These are phyloP conservation scores for Lipomyces starkeyi DNA, from an alignment of 805 yeast species.

Conservation along the genomic window DNA sequence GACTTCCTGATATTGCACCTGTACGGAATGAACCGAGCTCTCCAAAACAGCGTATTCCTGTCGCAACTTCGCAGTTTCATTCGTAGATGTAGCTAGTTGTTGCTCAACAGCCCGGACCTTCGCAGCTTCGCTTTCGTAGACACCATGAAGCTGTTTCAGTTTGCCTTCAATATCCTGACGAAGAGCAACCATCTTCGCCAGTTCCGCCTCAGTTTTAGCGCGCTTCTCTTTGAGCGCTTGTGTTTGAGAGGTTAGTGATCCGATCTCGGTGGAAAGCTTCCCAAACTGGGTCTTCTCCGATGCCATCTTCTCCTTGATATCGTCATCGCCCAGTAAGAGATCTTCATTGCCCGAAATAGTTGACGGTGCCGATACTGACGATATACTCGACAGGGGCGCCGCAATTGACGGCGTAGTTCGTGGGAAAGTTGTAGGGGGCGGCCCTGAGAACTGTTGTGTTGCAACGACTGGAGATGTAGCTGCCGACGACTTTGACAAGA, in stretches of 20 bases:
- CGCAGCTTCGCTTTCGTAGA: constrained; percentile 78
- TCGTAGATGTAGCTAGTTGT: constrained; percentile 61
- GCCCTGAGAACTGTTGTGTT: neutral
- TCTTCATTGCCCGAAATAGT: neutral
- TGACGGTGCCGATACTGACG: constrained; percentile 10
- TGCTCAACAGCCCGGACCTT: constrained; percentile 76
- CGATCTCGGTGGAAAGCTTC: constrained; percentile 81
- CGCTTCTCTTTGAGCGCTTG: constrained; percentile 72
- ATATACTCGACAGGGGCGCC: constrained; percentile 1
- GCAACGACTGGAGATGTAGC: neutral
- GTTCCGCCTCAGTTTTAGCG: constrained; percentile 75
- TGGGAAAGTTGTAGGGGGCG: constrained; percentile 10
- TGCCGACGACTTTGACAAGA: neutral
- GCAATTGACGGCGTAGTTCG: neutral
- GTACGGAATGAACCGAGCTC: constrained; percentile 75
- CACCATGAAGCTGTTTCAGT: constrained; percentile 65
- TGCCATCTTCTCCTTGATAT: constrained; percentile 69
- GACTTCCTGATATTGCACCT: constrained; percentile 64
- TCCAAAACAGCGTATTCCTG: constrained; percentile 78
- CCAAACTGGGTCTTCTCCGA: constrained; percentile 86
- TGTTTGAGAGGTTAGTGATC: constrained; percentile 77
- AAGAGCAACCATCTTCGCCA: constrained; percentile 66
- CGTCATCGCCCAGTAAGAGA: constrained; percentile 45
- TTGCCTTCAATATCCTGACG: constrained; percentile 78
- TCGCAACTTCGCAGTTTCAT: constrained; percentile 71